Percentiles rank a stretch among this genome's conserved stretches.
Evolutionary conservation across 2,329 filamentous ascomycete genomes (phyloP).

Genomic region (Fusarium sp.): DNA sequence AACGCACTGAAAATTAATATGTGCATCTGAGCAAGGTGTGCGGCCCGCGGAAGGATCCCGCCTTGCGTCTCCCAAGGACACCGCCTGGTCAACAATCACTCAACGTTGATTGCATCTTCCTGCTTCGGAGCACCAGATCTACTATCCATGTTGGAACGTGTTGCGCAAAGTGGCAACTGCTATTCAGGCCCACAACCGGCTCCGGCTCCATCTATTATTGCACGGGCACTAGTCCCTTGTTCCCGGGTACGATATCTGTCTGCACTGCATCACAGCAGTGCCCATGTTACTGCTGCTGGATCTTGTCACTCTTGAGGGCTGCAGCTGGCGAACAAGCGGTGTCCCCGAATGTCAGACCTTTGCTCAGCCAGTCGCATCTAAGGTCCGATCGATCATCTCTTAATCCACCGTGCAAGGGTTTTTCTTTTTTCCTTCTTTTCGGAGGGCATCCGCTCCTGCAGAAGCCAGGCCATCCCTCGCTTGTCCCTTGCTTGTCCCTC

Average conservation of each 20-base stretch:
- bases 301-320: constrained; percentile 24
- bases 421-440: not conserved
- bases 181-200: constrained; percentile 12
- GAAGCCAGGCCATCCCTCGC: constrained; percentile 24
- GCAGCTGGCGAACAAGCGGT: constrained; percentile 25
- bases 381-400: constrained; percentile 25
- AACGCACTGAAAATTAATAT: not conserved
- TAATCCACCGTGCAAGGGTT: constrained; percentile 10
- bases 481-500: constrained; percentile 25
- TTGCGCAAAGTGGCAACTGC: not conserved
- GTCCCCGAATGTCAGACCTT: constrained; percentile 14
- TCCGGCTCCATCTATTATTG: constrained; percentile 8
- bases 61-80: constrained; percentile 6
- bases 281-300: constrained; percentile 16
- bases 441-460: constrained; percentile 21
- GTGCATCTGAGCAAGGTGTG: not conserved
- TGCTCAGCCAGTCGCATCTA: constrained; percentile 30
- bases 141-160: not conserved
- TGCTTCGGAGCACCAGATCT: constrained; percentile 7
- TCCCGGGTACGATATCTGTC: constrained; percentile 17
- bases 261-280: constrained; percentile 11
- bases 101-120: constrained; percentile 7
- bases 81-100: constrained; percentile 9
- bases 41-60: constrained; percentile 16
- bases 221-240: constrained; percentile 22